These are phyloP conservation scores for Heterobasidion irregulare DNA, from an alignment of 1,284 basidiomycete species.

Conservation along the genomic window DNA sequence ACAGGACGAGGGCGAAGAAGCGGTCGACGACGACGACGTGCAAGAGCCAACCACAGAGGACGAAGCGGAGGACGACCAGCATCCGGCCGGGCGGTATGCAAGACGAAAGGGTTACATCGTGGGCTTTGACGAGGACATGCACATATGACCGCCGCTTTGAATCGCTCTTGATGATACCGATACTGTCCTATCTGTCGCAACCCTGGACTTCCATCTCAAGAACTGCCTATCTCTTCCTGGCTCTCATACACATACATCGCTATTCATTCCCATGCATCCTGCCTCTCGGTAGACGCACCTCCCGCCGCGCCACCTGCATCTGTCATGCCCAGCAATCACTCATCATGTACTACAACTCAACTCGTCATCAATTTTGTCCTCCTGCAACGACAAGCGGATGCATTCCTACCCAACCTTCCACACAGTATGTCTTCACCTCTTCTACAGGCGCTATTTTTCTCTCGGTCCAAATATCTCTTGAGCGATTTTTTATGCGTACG, in stretches of 20 bases:
- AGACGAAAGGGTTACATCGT: slow-evolving; percentile 40
- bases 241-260: slow-evolving; percentile 3
- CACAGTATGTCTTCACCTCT: background rate
- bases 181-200: background rate
- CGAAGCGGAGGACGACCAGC: slow-evolving; percentile 52
- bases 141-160: slow-evolving; percentile 11
- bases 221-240: background rate
- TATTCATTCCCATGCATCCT: background rate
- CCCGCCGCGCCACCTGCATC: background rate
- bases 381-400: background rate
- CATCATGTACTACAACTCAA: background rate
- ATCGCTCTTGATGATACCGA: background rate
- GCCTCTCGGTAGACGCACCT: background rate
- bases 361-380: background rate
- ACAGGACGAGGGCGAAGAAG: slow-evolving; percentile 28
- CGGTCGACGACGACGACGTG: slow-evolving; percentile 34
- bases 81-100: slow-evolving; percentile 57
- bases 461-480: background rate
- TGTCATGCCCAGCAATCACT: background rate
- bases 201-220: background rate
- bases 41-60: slow-evolving; percentile 52
- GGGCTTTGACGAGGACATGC: slow-evolving; percentile 30
- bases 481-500: background rate
- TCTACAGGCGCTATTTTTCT: background rate
- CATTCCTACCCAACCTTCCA: slow-evolving; percentile 3